phyloP scores from a whole-genome alignment of 768 basidiomycete species.

The Crucibulum laeve region DNA sequence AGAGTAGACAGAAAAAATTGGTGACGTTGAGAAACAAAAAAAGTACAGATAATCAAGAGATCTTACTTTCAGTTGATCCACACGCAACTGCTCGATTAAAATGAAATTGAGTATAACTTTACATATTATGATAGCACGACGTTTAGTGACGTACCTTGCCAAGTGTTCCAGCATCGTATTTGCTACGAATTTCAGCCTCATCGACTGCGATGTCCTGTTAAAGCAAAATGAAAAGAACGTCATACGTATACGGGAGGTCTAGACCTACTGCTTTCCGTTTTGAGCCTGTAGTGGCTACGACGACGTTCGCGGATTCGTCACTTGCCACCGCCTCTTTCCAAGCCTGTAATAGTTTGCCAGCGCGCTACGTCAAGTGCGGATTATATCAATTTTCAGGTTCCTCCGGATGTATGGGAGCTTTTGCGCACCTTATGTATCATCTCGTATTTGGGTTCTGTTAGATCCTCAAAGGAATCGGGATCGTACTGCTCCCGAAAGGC shows the following conservation, averaged over 20 bases:
- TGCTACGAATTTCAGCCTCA: slow-evolving; percentile 71
- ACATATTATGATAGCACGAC: too few species aligned
- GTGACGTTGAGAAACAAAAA: slow-evolving; percentile 1
- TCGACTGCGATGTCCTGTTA: slow-evolving; percentile 57
- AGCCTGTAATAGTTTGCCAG: slow-evolving; percentile 55
- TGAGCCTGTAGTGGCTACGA: slow-evolving; percentile 41
- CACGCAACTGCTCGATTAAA: slow-evolving; percentile 67
- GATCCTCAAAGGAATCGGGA: slow-evolving; percentile 71
- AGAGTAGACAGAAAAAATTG: slow-evolving; percentile 5
- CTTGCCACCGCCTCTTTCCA: slow-evolving; percentile 62
- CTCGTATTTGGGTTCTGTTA: slow-evolving; percentile 72
- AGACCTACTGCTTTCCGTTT: slow-evolving; percentile 67
- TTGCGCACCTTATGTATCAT: slow-evolving; percentile 70
- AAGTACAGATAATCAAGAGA: slow-evolving; percentile 3
- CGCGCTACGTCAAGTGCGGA: too few species aligned
- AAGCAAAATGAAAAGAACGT: neutral
- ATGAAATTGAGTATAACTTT: too few species aligned
- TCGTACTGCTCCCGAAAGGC: slow-evolving; percentile 93
- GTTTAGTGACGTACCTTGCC: slow-evolving; percentile 62
- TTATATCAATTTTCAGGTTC: too few species aligned
- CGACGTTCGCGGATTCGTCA: slow-evolving; percentile 60
- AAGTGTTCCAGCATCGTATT: slow-evolving; percentile 54
- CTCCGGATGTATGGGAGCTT: too few species aligned
- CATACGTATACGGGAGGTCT: neutral
- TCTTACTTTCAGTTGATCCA: slow-evolving; percentile 74